Evolutionary conservation across 1,139 yeast species (phyloP).

Genomic region (Kodamaea sp.): DNA sequence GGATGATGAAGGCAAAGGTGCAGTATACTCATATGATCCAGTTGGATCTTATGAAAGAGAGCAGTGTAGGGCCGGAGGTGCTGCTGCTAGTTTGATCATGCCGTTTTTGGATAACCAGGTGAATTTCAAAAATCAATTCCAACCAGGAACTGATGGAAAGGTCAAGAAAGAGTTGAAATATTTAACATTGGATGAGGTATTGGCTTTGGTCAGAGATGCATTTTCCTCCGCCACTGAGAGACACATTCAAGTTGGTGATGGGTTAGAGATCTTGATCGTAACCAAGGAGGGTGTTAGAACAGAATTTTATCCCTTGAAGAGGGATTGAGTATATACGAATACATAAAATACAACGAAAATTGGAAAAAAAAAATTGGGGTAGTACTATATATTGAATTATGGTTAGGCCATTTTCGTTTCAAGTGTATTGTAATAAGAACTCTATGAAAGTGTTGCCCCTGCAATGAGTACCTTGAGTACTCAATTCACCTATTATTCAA

Average conservation of each 20-base stretch:
- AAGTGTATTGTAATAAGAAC: too few relatives aligned
- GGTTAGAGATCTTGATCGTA: constrained; percentile 83
- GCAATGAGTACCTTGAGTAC: too few relatives aligned
- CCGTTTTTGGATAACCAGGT: constrained; percentile 98
- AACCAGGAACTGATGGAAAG: constrained; percentile 72
- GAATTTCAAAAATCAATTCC: constrained; percentile 86
- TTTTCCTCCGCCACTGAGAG: constrained; percentile 96
- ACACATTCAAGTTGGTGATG: constrained; percentile 98
- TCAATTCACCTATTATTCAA: too few relatives aligned
- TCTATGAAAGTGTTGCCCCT: too few relatives aligned
- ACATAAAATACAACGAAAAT: constrained; percentile 1
- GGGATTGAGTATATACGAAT: constrained; percentile 55
- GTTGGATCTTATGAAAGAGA: constrained; percentile 98
- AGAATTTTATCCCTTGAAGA: constrained; percentile 83
- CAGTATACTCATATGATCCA: constrained; percentile 94
- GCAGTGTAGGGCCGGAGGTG: constrained; percentile 97
- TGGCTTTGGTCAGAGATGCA: constrained; percentile 87
- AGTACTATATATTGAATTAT: too few relatives aligned
- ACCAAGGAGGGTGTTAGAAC: constrained; percentile 90
- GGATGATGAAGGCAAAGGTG: constrained; percentile 93
- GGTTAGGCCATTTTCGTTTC: too few relatives aligned
- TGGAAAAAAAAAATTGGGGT: too few relatives aligned
- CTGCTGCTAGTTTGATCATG: constrained; percentile 94
- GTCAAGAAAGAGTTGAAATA: constrained; percentile 61
- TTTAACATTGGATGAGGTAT: constrained; percentile 78